These are phyloP conservation scores for Nicotiana sylvestris DNA, from an alignment of 257 asterid species.

Conservation along the genomic window DNA sequence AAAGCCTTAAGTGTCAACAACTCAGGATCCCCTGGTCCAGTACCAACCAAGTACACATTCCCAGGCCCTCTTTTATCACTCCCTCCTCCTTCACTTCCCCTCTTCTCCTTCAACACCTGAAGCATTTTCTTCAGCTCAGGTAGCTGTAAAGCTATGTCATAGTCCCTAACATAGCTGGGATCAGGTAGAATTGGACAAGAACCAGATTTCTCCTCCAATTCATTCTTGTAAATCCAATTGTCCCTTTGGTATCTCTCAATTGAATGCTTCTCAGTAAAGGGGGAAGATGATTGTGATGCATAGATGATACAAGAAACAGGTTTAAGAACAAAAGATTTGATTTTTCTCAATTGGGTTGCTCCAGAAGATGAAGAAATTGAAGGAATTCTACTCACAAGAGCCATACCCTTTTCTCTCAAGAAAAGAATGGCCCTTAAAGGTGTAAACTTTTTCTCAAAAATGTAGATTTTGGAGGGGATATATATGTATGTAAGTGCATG, in stretches of 20 bases:
- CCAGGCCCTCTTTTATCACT: slow-evolving; percentile 47
- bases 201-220: slow-evolving; percentile 41
- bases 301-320: slow-evolving; percentile 32
- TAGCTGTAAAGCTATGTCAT: slow-evolving; percentile 69
- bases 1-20: slow-evolving; percentile 81
- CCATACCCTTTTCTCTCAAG: slow-evolving; percentile 34
- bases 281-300: slow-evolving; percentile 50
- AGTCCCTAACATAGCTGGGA: slow-evolving; percentile 51
- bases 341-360: slow-evolving; percentile 29
- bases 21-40: slow-evolving; percentile 97
- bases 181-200: slow-evolving; percentile 47
- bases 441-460: not conserved
- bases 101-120: slow-evolving; percentile 64
- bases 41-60: slow-evolving; percentile 92
- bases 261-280: slow-evolving; percentile 89
- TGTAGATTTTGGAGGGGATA: not conserved
- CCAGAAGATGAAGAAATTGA: slow-evolving; percentile 37
- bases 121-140: slow-evolving; percentile 85
- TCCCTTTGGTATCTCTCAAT: slow-evolving; percentile 74
- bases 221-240: slow-evolving; percentile 69
- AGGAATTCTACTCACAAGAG: slow-evolving; percentile 48
- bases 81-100: slow-evolving; percentile 45
- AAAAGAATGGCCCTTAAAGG: not conserved
- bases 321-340: slow-evolving; percentile 17
- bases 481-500: slow-evolving; percentile 5